Base-by-base conservation (phyloP, 352 stramenopile genomes). In the Globisporangium takayamanum region DNA sequence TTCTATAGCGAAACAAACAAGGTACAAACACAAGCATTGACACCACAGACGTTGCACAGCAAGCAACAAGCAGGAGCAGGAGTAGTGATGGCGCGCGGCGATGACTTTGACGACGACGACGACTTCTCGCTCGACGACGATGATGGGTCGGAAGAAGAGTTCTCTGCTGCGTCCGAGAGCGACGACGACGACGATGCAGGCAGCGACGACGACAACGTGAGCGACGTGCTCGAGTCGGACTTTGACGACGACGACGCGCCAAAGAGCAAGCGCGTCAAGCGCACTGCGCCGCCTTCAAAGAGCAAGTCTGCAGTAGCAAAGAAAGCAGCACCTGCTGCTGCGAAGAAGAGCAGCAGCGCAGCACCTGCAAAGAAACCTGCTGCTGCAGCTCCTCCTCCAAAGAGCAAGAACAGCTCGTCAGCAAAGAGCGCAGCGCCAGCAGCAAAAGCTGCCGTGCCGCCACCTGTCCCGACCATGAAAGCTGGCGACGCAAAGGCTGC, bases 101-200 rank as follows among this genome's bases (percentile, higher is more conserved):
- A 74, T 51, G 61, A 73, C 52, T 68, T 70, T 48, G 69, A 77
- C 16, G 62, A 81, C 55, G 71, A 80, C 30, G 75, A 83, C 50
- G 79, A 86, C 37, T 88, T 89, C 57, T 89, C 80, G 51, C 66
- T 89, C 20, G 73, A 69, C 50, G 73, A 81, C 45, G 72, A 65
- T 42, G 57, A 74, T 3, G 71, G 74, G 26, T 65, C 67, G 54
- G 58, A 78, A 28, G 68, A 87, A 42, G 49, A 52, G 16, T 78
- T 76, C 58, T 68, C 62, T 3, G 52, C 51, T 14, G 63, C 60
- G n/a, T 64, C 67, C 3, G 51, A 52, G 16, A 60, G 63, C 1
- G 72, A 69, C 15, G 66, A 72, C 5, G 70, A 74, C 10, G 69
- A 74, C 0, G 68, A 22, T 0, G 68, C 69, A 36, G 74, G 72